Evolutionary conservation across 1,284 basidiomycete genomes (phyloP), one percentile per base, ranked within the genome.

Genomic region (Taiwanofungus camphoratus): DNA sequence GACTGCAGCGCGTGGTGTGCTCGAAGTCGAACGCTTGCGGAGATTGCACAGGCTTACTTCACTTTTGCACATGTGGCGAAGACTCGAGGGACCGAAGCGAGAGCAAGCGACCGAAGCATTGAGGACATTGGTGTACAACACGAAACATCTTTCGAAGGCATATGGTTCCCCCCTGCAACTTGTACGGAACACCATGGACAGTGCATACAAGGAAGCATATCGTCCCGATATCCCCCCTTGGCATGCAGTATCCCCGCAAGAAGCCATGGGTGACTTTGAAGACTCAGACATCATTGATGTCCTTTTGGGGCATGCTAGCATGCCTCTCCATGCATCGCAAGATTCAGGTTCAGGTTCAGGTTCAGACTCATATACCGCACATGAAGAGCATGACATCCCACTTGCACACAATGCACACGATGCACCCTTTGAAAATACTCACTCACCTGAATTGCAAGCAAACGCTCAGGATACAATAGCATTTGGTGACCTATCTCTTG

Each of bases 21-120:
- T 86, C 20, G 85, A 87, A 58, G 53, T 60, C 12, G 70, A 71
- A 19, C 71, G 79, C 39, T 57, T 74, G 29, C 52, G 60, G 48
- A 70, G 82, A 41, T 63, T 81, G 7, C 53, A 61, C 11, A 67
- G 66, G 33, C 57, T 85, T n/a, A 67, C 59, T 29, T 58, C 57
- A 32, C 59, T 74, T 6, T 52, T 76, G 12, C 54, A 64, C 18
- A 54, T 62, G 42, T 64, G 68, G 50, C 57, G 59, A 32, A 50
- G 55, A 5, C 54, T 76, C 39, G 57, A 61, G 5, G 40, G 41
- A n/a, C 18, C 54, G 4, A 60, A 70, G 51, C 68, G 61, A 33
- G 53, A 58, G 41, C 58, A 52, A 38, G 50, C 66, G 41, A 55
- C 57, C 19, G 36, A 19, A 3, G 15, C 26, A 4, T 18, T 41